Evolutionary conservation across 768 basidiomycete species (phyloP).

Genomic region (Plicaturopsis crispa): DNA sequence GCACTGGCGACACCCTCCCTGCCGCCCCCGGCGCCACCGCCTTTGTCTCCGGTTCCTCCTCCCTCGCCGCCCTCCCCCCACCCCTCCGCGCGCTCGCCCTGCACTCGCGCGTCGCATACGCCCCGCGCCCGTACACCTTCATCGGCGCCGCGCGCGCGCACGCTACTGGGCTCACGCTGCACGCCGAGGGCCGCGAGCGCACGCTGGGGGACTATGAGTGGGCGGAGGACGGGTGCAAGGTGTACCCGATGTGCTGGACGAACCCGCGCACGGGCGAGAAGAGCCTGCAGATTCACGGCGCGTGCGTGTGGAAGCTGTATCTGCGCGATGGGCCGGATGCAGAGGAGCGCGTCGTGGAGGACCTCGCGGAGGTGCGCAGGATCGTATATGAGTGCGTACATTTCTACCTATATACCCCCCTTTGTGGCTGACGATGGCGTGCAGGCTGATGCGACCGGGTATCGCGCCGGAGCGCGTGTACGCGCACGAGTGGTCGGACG

Average conservation of each 20-base stretch:
- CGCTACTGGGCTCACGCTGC: constrained; percentile 47
- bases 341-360: neutral
- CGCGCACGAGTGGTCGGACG: neutral
- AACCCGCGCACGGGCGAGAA: neutral
- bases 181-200: constrained; percentile 40
- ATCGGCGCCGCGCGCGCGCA: constrained; percentile 41
- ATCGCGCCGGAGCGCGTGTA: neutral
- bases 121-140: constrained; percentile 49
- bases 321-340: neutral
- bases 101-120: constrained; percentile 37
- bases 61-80: constrained; percentile 42
- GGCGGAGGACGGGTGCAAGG: neutral
- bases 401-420: neutral
- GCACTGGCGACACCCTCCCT: constrained; percentile 47
- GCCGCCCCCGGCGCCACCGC: constrained; percentile 52
- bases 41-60: constrained; percentile 38
- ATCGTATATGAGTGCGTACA: neutral
- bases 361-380: constrained; percentile 2
- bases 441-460: neutral
- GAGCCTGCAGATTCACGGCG: neutral
- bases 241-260: neutral
- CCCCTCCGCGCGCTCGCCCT: constrained; percentile 43
- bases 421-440: neutral
- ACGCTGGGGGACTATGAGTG: constrained; percentile 22
- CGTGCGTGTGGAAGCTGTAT: neutral